Percentiles rank a stretch among this genome's conserved stretches.
phyloP scores from a whole-genome alignment of 2,329 filamentous ascomycete genomes.

The Fusarium nematophilum region DNA sequence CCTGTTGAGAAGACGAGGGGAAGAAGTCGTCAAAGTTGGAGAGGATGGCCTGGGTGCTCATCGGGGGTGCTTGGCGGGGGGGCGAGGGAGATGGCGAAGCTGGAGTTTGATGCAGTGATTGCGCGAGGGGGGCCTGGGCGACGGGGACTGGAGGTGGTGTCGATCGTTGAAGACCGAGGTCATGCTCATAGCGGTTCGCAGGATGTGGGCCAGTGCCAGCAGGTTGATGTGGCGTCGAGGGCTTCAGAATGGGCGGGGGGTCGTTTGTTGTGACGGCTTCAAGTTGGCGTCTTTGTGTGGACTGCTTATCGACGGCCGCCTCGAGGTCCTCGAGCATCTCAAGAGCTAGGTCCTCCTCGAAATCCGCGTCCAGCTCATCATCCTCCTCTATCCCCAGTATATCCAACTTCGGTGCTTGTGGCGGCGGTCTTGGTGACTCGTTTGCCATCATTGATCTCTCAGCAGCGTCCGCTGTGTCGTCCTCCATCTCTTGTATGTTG shows the following conservation, averaged over 20 bases:
- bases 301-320: slow-evolving; percentile 18
- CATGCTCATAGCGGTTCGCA: slow-evolving; percentile 28
- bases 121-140: slow-evolving; percentile 2
- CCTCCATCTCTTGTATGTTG: neutral
- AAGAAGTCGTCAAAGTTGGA: slow-evolving; percentile 65
- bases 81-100: slow-evolving; percentile 27
- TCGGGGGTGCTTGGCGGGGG: slow-evolving; percentile 44
- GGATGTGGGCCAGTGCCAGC: neutral
- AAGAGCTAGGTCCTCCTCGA: slow-evolving; percentile 42
- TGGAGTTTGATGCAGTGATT: slow-evolving; percentile 4
- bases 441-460: neutral
- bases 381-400: slow-evolving; percentile 33
- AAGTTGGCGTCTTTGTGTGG: neutral
- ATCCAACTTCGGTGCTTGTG: neutral
- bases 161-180: slow-evolving; percentile 33
- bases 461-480: neutral
- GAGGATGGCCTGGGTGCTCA: slow-evolving; percentile 66
- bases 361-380: slow-evolving; percentile 41
- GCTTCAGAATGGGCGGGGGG: neutral
- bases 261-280: neutral
- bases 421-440: neutral
- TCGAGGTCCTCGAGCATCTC: slow-evolving; percentile 41
- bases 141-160: slow-evolving; percentile 3
- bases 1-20: slow-evolving; percentile 67
- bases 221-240: neutral